Evolutionary conservation across 306 rosid genomes (phyloP).

Genomic region (Rubus parviflorus): DNA sequence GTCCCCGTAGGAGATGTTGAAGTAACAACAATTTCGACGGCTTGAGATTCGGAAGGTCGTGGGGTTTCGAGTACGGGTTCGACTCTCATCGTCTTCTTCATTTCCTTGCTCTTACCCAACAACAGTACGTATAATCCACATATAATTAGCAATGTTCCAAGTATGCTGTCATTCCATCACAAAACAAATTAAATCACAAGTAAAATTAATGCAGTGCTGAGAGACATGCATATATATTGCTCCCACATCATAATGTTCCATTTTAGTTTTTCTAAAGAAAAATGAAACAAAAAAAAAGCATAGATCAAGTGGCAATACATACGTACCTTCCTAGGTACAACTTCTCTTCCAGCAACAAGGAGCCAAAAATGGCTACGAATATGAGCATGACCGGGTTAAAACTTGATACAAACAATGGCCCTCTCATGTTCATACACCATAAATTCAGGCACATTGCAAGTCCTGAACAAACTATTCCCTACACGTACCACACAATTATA

Average conservation of each 20-base stretch:
- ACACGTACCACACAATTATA: neutral
- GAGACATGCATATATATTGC: neutral
- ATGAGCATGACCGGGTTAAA: slow-evolving; percentile 21
- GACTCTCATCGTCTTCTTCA: neutral
- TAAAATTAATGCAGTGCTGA: neutral
- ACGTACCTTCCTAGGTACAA: slow-evolving; percentile 24
- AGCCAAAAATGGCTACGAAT: slow-evolving; percentile 21
- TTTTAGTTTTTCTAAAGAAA: neutral
- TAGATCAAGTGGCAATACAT: neutral
- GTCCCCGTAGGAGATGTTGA: neutral
- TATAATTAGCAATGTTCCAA: slow-evolving; percentile 4
- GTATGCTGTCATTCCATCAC: neutral
- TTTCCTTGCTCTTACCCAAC: neutral
- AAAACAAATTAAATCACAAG: neutral
- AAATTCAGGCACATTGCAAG: neutral
- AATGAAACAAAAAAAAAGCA: neutral
- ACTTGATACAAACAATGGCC: slow-evolving; percentile 28
- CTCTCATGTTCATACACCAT: slow-evolving; percentile 32
- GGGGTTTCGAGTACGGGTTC: neutral
- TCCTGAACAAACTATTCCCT: slow-evolving; percentile 33
- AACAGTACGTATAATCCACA: neutral
- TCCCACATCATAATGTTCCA: neutral
- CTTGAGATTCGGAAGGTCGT: neutral
- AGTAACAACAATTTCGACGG: neutral
- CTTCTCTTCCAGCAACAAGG: slow-evolving; percentile 23